Base-by-base conservation (phyloP, 306 rosid species). In the Fagus sylvatica region DNA sequence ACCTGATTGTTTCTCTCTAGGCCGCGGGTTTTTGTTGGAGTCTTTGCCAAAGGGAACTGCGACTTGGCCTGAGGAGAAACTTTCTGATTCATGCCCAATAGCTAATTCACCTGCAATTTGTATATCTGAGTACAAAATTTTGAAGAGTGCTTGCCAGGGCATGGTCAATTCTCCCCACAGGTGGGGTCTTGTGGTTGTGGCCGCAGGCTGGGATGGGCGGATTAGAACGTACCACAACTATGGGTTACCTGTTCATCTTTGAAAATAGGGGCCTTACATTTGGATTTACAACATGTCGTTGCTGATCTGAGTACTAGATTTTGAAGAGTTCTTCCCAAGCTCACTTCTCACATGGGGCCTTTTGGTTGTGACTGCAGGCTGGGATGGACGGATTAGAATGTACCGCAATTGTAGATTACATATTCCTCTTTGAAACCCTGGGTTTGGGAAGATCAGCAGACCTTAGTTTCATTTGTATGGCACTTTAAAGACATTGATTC, bases 141-240 rank as follows among this genome's bases (percentile, higher is more conserved):
- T 93, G 88, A 91, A 73, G 89, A 86, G 72, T 77, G 93, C 98
- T 55, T 87, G 93, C 79, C 87, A 91, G 83, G 80, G 89, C 78
- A 78, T 83, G 89, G 86, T 90, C 68, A 86, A 84, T 81, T 89
- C 93, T 67, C 81, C 83, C 15, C 89, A 90, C 78, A 60, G 85
- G 72, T 93, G 97, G 98, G 97, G 95, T 72, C 88, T 84, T 56
- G 97, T 91, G 55, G 83, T 93, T 17, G 92, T 93, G 54, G 89
- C 95, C 3, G 97, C 96, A 57, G 91, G 98, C 76, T 80, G 83
- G 89, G 98, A 93, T n/a, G 97, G 98, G 40, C 75, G 66, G 78
- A 91, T 93, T 74, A 84, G 87, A 79, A 89, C 90, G 46, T 87
- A 88, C 76, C 95, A 81, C 74, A 93, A 91, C 72, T 91, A 91